These are phyloP conservation scores for Pseudomassariella vexata DNA, from an alignment of 2,329 filamentous ascomycete species.

Conservation along the genomic window DNA sequence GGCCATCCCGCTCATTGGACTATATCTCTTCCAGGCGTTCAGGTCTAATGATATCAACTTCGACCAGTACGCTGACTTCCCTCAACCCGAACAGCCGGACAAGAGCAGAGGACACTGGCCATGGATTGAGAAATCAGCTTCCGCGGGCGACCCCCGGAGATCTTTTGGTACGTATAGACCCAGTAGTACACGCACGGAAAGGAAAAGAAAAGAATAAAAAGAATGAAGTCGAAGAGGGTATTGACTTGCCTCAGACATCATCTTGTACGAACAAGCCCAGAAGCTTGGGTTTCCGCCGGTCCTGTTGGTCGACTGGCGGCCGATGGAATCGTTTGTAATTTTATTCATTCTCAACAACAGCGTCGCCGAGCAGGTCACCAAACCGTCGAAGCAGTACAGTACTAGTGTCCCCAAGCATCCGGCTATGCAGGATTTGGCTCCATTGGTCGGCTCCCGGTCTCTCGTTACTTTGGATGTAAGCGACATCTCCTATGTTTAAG, in stretches of 20 bases:
- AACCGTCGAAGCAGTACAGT: constrained; percentile 2
- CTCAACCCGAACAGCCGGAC: constrained; percentile 3
- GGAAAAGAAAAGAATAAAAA: not conserved
- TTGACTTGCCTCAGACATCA: not conserved
- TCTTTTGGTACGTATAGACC: constrained; percentile 4
- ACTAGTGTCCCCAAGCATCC: constrained; percentile 6
- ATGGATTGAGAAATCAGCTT: constrained; percentile 6
- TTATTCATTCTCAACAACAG: constrained; percentile 6
- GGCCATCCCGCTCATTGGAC: constrained; percentile 1
- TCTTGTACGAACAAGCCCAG: constrained; percentile 5
- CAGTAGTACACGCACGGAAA: not conserved
- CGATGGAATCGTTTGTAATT: constrained; percentile 1
- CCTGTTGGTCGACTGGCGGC: constrained; percentile 5
- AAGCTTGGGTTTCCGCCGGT: constrained; percentile 6
- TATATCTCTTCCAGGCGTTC: not conserved
- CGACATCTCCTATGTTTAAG: too few species aligned
- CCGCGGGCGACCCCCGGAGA: constrained; percentile 1
- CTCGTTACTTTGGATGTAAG: constrained; percentile 7
- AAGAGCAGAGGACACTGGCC: constrained; percentile 5
- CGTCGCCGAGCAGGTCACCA: constrained; percentile 6
- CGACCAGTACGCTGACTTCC: constrained; percentile 4
- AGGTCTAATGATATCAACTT: constrained; percentile 1
- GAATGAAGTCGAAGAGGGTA: too few species aligned
- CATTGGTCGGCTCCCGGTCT: constrained; percentile 4
- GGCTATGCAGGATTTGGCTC: constrained; percentile 5